These are phyloP conservation scores for Euphorbia corollata DNA, from an alignment of 441 rosid genomes.

Conservation along the genomic window DNA sequence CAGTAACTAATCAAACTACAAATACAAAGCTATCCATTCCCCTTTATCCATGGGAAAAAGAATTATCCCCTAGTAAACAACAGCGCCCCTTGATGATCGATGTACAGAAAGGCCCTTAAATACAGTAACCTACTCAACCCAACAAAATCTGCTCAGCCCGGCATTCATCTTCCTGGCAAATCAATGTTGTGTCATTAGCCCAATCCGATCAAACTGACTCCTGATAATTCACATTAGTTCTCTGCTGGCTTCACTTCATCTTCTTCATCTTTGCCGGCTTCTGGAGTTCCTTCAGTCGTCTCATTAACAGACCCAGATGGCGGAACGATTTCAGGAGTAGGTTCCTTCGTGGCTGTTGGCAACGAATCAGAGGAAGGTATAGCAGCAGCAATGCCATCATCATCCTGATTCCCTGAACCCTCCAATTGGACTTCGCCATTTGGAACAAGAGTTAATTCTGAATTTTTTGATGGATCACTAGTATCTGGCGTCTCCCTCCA, in stretches of 20 bases:
- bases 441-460: conserved; percentile 31
- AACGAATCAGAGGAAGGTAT: conserved; percentile 20
- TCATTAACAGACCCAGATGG: neutral
- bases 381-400: conserved; percentile 20
- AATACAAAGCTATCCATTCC: conserved; percentile 7
- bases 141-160: neutral
- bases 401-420: conserved; percentile 25
- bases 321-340: conserved; percentile 9
- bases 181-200: conserved; percentile 21
- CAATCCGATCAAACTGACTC: conserved; percentile 17
- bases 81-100: conserved; percentile 23
- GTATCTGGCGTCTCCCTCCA: conserved; percentile 73
- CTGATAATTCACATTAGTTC: conserved; percentile 27
- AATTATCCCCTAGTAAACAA: conserved; percentile 24
- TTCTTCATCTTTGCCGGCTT: conserved; percentile 21
- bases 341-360: conserved; percentile 11
- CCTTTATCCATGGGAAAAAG: conserved; percentile 17
- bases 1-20: conserved; percentile 20
- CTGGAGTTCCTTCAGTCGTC: conserved; percentile 19
- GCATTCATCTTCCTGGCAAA: conserved; percentile 23
- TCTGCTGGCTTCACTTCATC: conserved; percentile 16
- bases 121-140: conserved; percentile 23
- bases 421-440: conserved; percentile 42
- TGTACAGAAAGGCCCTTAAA: conserved; percentile 23
- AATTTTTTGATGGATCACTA: conserved; percentile 31